Base-by-base conservation (phyloP, 2,329 filamentous ascomycete genomes). In the Epichloe festucae region DNA sequence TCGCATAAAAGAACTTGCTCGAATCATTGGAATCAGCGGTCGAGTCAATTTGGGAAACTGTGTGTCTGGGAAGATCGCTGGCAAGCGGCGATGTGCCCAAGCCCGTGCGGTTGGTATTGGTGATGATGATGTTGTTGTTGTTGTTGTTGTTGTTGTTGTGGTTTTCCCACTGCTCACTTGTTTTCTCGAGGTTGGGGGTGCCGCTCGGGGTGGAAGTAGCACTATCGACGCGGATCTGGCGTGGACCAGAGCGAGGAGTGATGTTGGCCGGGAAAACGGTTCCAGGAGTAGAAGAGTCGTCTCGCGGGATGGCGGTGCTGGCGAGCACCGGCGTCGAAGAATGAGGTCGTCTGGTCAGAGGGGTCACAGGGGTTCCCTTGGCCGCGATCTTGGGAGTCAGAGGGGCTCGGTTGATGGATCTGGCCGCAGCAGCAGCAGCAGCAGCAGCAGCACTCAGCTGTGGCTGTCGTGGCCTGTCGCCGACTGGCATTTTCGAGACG, bases 1-100 rank as follows among this genome's bases (percentile, higher is more conserved):
- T 88, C 31, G 90, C 93, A 65, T 94, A 90, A 66, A 98, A 96
- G 75, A 97, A 97, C 70, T 89, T 91, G 50, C 36, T 57, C 59
- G 60, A 65, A 59, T 63, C 55, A 57, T 57, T 49, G 53, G 60
- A 49, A 19, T 63, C 59, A 49, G 63, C 55, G 49, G 67, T 39
- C 14, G 58, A 53, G 36, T 62, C 62, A 34, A 34, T 57, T 52
- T 49, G 69, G 44, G 57, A 44, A 12, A 55, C 45, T 17, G 57
- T 53, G 43, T 54, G 57, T 47, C 61, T 61, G n/a, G 55, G 65
- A 1, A 57, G 56, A 1, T 67, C 62, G 14, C 60, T 52, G n/a
- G 59, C 59, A 14, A 67, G 59, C 19, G 63, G 63, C n/a, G 70
- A 60, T 35, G 67, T 54, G 5, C 63, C 64, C 50, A 70, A 58